Evolutionary conservation across 352 stramenopile genomes (phyloP).

Genomic region (Thraustotheca clavata): DNA sequence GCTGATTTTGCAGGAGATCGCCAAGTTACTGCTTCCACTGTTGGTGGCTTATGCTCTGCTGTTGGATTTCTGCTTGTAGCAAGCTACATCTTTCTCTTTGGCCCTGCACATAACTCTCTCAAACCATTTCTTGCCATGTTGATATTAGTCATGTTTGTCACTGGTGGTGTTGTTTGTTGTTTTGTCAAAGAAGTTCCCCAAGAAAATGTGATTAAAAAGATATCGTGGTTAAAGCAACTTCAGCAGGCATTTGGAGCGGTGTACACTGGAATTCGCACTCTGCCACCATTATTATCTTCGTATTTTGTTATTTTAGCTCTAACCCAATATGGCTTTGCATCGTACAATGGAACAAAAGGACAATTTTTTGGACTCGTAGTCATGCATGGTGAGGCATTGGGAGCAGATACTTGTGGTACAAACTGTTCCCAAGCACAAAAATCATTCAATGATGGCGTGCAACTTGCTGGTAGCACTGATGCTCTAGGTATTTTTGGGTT

Average conservation of each 20-base stretch:
- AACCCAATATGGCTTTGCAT: conserved; percentile 47
- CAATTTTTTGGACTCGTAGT: conserved; percentile 59
- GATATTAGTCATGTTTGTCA: conserved; percentile 50
- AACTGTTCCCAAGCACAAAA: conserved; percentile 24
- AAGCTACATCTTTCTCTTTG: conserved; percentile 63
- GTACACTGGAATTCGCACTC: conserved; percentile 33
- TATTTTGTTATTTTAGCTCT: conserved; percentile 51
- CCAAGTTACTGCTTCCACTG: conserved; percentile 49
- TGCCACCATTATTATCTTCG: conserved; percentile 32
- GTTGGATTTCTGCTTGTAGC: conserved; percentile 55
- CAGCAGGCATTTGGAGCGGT: conserved; percentile 36
- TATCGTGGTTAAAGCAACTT: conserved; percentile 17
- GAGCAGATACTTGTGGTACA: conserved; percentile 34
- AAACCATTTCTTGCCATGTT: conserved; percentile 66
- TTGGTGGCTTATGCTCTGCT: conserved; percentile 54
- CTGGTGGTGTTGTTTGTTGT: conserved; percentile 39
- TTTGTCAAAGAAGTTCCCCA: conserved; percentile 36
- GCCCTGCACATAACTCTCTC: conserved; percentile 52
- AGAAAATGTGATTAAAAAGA: too few relatives aligned
- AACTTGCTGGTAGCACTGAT: conserved; percentile 39
- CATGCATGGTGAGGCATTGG: conserved; percentile 34
- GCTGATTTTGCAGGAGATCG: conserved; percentile 65
- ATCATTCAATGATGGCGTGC: conserved; percentile 45
- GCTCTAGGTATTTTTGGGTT: conserved; percentile 43
- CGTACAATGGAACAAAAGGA: conserved; percentile 56